phyloP scores from a whole-genome alignment of 2,329 filamentous ascomycete species.

The Dothideomycetes sp. region DNA sequence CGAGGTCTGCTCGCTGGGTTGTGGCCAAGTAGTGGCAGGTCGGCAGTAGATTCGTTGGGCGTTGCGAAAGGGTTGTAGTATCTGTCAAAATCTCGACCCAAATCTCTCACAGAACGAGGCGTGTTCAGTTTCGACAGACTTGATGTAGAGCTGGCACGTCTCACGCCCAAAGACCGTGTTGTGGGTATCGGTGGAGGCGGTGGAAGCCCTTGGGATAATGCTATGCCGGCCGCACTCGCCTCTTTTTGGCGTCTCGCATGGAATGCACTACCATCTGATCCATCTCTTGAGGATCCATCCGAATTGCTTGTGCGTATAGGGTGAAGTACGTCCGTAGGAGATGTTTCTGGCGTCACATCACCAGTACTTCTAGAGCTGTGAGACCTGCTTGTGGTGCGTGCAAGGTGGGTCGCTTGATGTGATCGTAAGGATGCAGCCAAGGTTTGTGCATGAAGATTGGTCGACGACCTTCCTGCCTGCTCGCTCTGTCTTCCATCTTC shows the following conservation, averaged over 20 bases:
- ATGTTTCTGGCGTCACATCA: conserved; percentile 2
- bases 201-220: conserved; percentile 10
- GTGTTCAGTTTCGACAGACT: conserved; percentile 22
- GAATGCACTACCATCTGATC: conserved; percentile 4
- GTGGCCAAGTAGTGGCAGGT: conserved; percentile 21
- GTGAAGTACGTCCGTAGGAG: conserved; percentile 7
- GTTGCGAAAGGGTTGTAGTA: conserved; percentile 32
- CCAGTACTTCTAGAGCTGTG: conserved; percentile 5
- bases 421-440: conserved; percentile 28
- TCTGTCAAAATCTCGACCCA: conserved; percentile 29
- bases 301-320: not conserved
- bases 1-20: conserved; percentile 17
- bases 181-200: conserved; percentile 13
- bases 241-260: conserved; percentile 18
- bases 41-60: conserved; percentile 25
- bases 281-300: conserved; percentile 11
- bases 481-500: conserved; percentile 13
- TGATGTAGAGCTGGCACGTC: conserved; percentile 20
- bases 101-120: conserved; percentile 27
- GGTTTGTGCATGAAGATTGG: conserved; percentile 25
- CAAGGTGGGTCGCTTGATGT: conserved; percentile 16
- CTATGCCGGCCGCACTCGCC: conserved; percentile 16
- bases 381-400: conserved; percentile 18
- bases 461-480: conserved; percentile 27
- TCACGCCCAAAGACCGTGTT: conserved; percentile 17